Evolutionary conservation across 306 rosid species (phyloP), one percentile per base, ranked within the genome.

Genomic region (Rosa multiflora): DNA sequence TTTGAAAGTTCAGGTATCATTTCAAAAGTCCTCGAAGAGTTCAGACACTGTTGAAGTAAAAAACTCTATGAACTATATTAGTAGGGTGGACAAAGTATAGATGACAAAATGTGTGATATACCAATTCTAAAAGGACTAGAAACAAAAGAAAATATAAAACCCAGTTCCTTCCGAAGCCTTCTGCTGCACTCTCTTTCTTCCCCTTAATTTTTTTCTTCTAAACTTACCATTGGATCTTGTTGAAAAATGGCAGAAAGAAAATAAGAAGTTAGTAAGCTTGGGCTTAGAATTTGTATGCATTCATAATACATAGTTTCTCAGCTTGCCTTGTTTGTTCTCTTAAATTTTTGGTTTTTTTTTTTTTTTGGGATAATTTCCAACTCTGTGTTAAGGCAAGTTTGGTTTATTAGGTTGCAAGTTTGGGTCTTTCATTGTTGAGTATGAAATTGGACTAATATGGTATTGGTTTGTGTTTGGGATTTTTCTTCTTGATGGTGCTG

Each of bases 151-250:
- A 55, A 1, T 3, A 18, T 13, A 43, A 35, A 21, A 47, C 18
- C 51, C 63, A 56, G 4, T n/a, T 67, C 43, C 82, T 82, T 74
- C 68, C 14, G 48, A 58, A 23, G 1, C 67, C 76, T 47, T 44
- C 40, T 74, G 7, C 53, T 0, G 0, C 40, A 3, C n/a, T 59
- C 56, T 14, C 49, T 68, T 42, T 10, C 77, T 63, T 59, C 35
- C 20, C 10, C 18, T 29, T 37, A 5, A 8, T 23, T 71, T 52
- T 68, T 18, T n/a, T 58, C 20, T 10, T 67, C 26, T 42, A 44
- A 1, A 62, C 0, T 32, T 48, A 18, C 18, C 6, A 48, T 26
- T 62, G 44, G 40, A 48, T 76, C 37, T 17, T 76, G 61, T 76
- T 46, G 47, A 18, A 47, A 46, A 42, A 59, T 58, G 58, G 23